Evolutionary conservation across 768 basidiomycete species (phyloP).

Genomic region (Serpula lacrymans): DNA sequence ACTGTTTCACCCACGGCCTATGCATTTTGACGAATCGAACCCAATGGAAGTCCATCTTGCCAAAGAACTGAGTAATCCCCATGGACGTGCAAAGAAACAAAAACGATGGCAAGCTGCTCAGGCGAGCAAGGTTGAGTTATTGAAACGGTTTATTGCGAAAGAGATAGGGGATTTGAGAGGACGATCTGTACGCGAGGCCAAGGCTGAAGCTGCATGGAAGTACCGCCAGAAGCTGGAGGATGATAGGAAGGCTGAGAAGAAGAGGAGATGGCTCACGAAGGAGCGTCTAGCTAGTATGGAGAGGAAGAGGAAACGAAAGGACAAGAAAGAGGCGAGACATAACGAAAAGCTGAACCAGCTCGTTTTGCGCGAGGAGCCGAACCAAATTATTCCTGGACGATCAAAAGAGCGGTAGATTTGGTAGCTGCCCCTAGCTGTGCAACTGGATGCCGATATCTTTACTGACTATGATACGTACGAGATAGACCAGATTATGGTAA

Average conservation of each 20-base stretch:
- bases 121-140: constrained; percentile 42
- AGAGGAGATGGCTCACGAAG: constrained; percentile 46
- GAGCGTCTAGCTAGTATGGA: constrained; percentile 36
- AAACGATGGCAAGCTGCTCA: constrained; percentile 66
- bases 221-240: constrained; percentile 60
- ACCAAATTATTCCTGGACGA: constrained; percentile 53
- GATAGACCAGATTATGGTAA: no score
- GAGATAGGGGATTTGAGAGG: constrained; percentile 57
- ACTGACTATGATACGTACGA: no score
- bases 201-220: constrained; percentile 72
- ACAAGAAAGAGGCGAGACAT: constrained; percentile 42
- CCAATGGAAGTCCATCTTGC: constrained; percentile 66
- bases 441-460: no score
- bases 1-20: constrained; percentile 35
- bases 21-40: constrained; percentile 45
- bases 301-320: constrained; percentile 34
- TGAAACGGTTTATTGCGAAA: constrained; percentile 50
- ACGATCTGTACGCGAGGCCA: constrained; percentile 58
- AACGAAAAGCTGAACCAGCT: constrained; percentile 55
- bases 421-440: no score
- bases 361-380: constrained; percentile 48
- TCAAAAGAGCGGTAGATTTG: no score
- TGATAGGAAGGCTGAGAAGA: constrained; percentile 57
- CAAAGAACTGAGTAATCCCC: constrained; percentile 76
- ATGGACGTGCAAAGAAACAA: constrained; percentile 80